Percentiles rank a stretch among this genome's conserved stretches.
These are phyloP conservation scores for Cyclotella baltica DNA, from an alignment of 108 stramenopile species.

Conservation along the genomic window DNA sequence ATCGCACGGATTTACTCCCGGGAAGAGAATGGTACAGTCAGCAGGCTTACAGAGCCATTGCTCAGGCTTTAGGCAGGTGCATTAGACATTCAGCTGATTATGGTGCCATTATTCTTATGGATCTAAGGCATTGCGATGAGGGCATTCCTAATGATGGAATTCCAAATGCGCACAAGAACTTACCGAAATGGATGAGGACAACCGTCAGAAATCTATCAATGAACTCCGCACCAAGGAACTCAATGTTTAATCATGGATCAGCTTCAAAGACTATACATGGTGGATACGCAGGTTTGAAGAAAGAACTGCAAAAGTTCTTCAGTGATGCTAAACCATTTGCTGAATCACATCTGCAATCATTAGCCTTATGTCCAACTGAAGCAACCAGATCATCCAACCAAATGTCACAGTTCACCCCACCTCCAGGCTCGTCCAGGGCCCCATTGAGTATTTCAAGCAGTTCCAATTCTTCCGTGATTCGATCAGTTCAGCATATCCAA, in stretches of 20 bases:
- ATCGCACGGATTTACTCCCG: conserved; percentile 67
- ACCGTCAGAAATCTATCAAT: conserved; percentile 66
- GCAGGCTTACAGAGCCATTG: conserved; percentile 91
- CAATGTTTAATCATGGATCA: conserved; percentile 39
- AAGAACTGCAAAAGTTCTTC: conserved; percentile 65
- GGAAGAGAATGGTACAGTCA: conserved; percentile 91
- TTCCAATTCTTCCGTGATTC: neutral
- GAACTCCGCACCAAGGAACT: conserved; percentile 22
- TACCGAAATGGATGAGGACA: conserved; percentile 85
- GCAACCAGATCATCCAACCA: neutral
- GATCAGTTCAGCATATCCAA: neutral
- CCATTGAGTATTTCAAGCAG: too few relatives aligned
- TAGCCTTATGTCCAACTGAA: conserved; percentile 10
- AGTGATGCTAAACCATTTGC: conserved; percentile 50
- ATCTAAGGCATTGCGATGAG: conserved; percentile 83
- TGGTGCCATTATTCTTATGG: conserved; percentile 87
- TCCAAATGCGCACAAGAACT: conserved; percentile 58
- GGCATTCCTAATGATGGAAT: conserved; percentile 63
- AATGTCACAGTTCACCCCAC: neutral
- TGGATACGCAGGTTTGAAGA: conserved; percentile 53
- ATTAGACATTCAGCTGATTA: conserved; percentile 91
- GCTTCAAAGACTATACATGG: conserved; percentile 37
- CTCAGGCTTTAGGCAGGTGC: conserved; percentile 90
- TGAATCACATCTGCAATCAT: conserved; percentile 32
- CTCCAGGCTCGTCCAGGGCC: neutral